Percentiles rank a stretch among this genome's conserved stretches.
phyloP scores from a whole-genome alignment of 2,329 filamentous ascomycete species.

The Arthrobotrys sphaeroides region DNA sequence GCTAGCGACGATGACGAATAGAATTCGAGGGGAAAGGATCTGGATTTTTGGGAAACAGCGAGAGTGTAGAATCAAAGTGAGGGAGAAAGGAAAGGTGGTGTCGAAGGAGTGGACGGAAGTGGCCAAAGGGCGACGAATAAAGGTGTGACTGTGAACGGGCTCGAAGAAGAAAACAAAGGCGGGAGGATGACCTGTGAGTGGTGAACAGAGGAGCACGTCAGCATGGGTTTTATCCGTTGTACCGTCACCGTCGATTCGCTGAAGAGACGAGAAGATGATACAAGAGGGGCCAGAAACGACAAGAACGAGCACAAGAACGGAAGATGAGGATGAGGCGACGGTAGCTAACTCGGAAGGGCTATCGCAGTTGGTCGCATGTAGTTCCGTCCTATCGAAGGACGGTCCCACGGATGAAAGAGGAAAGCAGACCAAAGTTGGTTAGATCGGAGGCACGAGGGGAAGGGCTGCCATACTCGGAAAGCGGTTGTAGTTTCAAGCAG shows the following conservation, averaged over 20 bases:
- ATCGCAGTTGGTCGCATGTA: slow-evolving; percentile 5
- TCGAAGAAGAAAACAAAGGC: slow-evolving; percentile 40
- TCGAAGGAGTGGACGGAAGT: slow-evolving; percentile 27
- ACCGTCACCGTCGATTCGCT: not conserved
- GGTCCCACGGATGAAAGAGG: slow-evolving; percentile 28
- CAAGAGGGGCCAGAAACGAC: not conserved
- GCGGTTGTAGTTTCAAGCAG: not conserved
- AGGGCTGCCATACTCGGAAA: slow-evolving; percentile 30
- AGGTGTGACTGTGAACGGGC: slow-evolving; percentile 27
- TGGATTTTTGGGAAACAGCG: slow-evolving; percentile 32
- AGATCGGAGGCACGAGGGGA: slow-evolving; percentile 5
- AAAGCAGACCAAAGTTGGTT: slow-evolving; percentile 27
- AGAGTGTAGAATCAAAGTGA: slow-evolving; percentile 28
- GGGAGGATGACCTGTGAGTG: slow-evolving; percentile 28
- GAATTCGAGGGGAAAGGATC: slow-evolving; percentile 24
- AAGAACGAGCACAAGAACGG: not conserved
- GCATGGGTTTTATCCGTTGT: slow-evolving; percentile 32
- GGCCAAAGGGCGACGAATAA: slow-evolving; percentile 26
- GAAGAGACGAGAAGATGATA: not conserved
- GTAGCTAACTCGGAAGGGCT: slow-evolving; percentile 36
- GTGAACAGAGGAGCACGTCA: slow-evolving; percentile 47
- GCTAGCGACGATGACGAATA: slow-evolving; percentile 37
- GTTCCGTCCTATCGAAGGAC: slow-evolving; percentile 29
- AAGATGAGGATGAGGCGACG: slow-evolving; percentile 18
- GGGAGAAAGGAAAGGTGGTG: slow-evolving; percentile 31